Conservation (phyloP, 345 rosid species). For the Geranium rotundifolium region DNA sequence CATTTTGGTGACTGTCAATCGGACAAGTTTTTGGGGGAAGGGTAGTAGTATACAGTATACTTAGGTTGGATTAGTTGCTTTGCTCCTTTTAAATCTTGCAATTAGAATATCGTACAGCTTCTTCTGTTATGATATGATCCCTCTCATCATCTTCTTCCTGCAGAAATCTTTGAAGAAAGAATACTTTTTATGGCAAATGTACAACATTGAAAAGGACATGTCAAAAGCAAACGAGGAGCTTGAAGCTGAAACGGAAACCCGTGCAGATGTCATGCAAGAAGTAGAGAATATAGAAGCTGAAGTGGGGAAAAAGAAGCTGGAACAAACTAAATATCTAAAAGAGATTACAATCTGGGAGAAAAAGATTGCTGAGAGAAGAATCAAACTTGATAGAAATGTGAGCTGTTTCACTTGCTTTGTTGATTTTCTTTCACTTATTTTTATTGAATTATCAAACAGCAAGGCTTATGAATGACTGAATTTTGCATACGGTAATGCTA, state of each 20-base stretch:
- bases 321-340: slow-evolving; percentile 67
- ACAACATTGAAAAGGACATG: slow-evolving; percentile 60
- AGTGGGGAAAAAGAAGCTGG: slow-evolving; percentile 54
- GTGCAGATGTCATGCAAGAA: slow-evolving; percentile 51
- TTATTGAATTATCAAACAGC: background rate
- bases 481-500: background rate
- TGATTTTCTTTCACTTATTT: background rate
- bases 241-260: slow-evolving; percentile 49
- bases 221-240: slow-evolving; percentile 48
- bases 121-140: slow-evolving; percentile 1
- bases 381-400: slow-evolving; percentile 58
- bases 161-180: slow-evolving; percentile 88
- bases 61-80: background rate
- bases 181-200: slow-evolving; percentile 78
- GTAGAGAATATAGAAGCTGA: slow-evolving; percentile 54
- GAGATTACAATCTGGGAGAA: slow-evolving; percentile 68
- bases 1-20: background rate
- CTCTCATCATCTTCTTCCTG: slow-evolving; percentile 4
- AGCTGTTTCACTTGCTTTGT: slow-evolving; percentile 20
- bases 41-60: background rate
- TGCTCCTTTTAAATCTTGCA: background rate
- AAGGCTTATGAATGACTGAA: background rate
- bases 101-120: background rate
- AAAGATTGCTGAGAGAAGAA: slow-evolving; percentile 68
- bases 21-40: background rate